Evolutionary conservation across 2,329 filamentous ascomycete species (phyloP).

Genomic region (Hypoxylon sp.): DNA sequence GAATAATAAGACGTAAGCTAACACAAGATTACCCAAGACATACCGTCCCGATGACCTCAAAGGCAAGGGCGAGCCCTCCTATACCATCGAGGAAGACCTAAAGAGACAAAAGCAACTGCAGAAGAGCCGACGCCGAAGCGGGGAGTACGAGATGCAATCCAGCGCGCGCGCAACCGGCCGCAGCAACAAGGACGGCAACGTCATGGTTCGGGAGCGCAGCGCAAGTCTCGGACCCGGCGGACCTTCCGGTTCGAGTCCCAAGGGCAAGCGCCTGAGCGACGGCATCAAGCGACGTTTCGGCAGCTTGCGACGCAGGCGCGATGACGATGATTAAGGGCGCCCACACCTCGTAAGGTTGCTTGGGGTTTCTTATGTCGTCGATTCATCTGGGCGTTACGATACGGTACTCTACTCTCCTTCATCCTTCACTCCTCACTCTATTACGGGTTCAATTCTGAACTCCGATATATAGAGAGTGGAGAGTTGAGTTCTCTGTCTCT

Average conservation of each 20-base stretch:
- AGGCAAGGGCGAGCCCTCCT: constrained; percentile 85
- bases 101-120: constrained; percentile 64
- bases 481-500: neutral
- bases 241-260: constrained; percentile 23
- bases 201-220: constrained; percentile 60
- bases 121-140: constrained; percentile 49
- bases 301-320: constrained; percentile 64
- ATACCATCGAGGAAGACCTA: constrained; percentile 76
- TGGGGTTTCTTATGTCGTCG: neutral
- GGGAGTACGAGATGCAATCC: constrained; percentile 66
- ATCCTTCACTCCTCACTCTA: neutral
- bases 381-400: neutral
- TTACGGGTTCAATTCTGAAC: neutral
- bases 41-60: constrained; percentile 85
- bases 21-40: constrained; percentile 58
- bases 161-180: constrained; percentile 37
- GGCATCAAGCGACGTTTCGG: constrained; percentile 69
- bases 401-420: neutral
- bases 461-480: neutral
- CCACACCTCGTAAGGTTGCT: too few relatives aligned
- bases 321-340: constrained; percentile 36
- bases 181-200: constrained; percentile 45
- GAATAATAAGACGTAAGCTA: constrained; percentile 5
- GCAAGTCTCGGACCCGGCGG: constrained; percentile 55
- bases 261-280: constrained; percentile 61